Evolutionary conservation across 169 alveolate species (phyloP).

Genomic region (Miamiensis avidus): DNA sequence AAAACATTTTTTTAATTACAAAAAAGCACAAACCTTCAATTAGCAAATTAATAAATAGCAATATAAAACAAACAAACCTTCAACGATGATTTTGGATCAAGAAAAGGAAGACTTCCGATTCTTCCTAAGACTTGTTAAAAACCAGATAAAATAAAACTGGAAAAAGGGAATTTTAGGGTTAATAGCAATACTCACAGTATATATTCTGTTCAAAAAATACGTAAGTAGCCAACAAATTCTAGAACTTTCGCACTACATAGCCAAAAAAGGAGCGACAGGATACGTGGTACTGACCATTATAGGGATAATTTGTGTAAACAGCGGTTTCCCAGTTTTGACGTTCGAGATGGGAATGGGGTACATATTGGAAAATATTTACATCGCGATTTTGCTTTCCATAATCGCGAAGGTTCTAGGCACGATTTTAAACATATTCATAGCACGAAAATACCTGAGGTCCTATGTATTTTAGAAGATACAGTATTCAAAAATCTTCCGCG

Average conservation of each 20-base stretch:
- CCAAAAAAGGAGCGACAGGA: not conserved
- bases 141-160: not conserved
- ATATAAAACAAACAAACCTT: no score
- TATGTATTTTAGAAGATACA: not conserved
- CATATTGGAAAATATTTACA: no score
- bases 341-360: not conserved
- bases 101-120: not conserved
- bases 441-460: not conserved
- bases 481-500: not conserved
- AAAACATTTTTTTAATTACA: not conserved
- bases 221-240: not conserved
- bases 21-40: not conserved
- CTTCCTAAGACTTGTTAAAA: not conserved
- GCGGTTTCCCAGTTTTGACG: not conserved
- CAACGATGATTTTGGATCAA: not conserved
- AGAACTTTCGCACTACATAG: not conserved
- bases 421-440: not conserved
- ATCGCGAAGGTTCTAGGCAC: not conserved
- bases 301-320: not conserved
- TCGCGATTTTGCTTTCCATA: not conserved
- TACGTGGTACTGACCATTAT: not conserved
- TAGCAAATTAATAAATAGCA: no score
- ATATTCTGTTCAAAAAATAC: not conserved
- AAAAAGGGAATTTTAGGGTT: no score
- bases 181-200: not conserved